A percentile compares a stretch with the other conserved stretches of the same genome.
Conservation (phyloP, 495 filamentous ascomycete species). For the Aspergillus panamensis region DNA sequence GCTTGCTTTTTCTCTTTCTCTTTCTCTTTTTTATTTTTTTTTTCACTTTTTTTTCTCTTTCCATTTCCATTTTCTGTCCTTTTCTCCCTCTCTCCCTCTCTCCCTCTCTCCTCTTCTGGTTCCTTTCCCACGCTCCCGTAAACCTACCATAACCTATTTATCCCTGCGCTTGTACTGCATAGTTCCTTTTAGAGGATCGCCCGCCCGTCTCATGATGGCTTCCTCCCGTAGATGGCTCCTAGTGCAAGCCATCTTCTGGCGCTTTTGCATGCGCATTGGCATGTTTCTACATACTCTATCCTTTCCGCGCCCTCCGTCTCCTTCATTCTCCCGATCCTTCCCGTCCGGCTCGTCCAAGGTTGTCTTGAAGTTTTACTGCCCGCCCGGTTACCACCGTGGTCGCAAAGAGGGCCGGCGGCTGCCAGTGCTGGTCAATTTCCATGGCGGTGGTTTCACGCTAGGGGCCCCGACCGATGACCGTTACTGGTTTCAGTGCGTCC, state of each 20-base stretch:
- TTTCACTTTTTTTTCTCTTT: too few relatives aligned
- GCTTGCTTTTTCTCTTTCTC: too few relatives aligned
- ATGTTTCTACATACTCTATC: conserved; percentile 73
- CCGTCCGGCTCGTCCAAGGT: conserved; percentile 57
- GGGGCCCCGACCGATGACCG: conserved; percentile 68
- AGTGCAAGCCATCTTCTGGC: conserved; percentile 70
- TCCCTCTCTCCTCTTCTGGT: not conserved
- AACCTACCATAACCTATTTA: too few relatives aligned
- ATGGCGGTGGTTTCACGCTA: conserved; percentile 77
- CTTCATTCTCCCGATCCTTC: conserved; percentile 63
- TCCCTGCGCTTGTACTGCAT: conserved; percentile 3
- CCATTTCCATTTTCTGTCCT: too few relatives aligned
- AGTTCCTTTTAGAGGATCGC: not conserved
- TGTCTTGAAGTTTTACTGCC: conserved; percentile 77
- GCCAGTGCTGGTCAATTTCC: conserved; percentile 69
- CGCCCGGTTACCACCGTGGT: conserved; percentile 51
- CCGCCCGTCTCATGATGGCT: conserved; percentile 27
- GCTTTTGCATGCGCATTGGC: conserved; percentile 72
- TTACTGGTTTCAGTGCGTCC: conserved; percentile 58
- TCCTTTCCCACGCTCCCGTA: not conserved
- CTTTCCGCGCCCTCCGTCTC: conserved; percentile 60
- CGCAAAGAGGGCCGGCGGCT: conserved; percentile 38
- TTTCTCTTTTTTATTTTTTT: too few relatives aligned
- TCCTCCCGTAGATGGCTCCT: conserved; percentile 66
- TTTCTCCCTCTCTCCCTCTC: not conserved